Conservation (phyloP, 768 basidiomycete genomes). For the Multifurca ochricompacta region DNA sequence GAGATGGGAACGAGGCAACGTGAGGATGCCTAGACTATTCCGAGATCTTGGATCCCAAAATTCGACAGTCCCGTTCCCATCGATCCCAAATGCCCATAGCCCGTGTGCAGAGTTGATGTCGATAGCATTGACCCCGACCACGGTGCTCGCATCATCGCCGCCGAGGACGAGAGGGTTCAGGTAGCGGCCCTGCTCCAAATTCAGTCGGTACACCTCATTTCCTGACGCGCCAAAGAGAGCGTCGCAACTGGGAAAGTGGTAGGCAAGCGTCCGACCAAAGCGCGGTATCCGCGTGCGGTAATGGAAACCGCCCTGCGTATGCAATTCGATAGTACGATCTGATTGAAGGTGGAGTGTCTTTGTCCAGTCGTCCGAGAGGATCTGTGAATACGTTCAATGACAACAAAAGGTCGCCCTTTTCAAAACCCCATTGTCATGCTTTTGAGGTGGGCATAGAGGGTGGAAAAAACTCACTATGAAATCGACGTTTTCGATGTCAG, state of each 20-base stretch:
- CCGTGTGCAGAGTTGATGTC: constrained; percentile 94
- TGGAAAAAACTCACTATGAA: constrained; percentile 77
- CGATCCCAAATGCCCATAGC: constrained; percentile 80
- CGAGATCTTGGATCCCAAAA: constrained; percentile 95
- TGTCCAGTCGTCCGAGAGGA: constrained; percentile 97
- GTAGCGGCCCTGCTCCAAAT: constrained; percentile 92
- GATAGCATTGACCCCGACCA: constrained; percentile 81
- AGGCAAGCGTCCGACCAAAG: constrained; percentile 86
- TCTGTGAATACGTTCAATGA: constrained; percentile 37
- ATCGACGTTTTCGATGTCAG: constrained; percentile 95
- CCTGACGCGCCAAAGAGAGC: constrained; percentile 80
- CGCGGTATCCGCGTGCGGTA: constrained; percentile 91
- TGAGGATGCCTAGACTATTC: constrained; percentile 59
- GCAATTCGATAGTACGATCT: constrained; percentile 89
- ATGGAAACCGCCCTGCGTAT: constrained; percentile 90
- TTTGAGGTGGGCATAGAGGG: not conserved
- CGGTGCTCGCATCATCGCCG: constrained; percentile 41
- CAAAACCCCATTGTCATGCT: not conserved
- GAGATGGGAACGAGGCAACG: constrained; percentile 49
- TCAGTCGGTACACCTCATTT: constrained; percentile 84
- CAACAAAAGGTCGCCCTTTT: not conserved
- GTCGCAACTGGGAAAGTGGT: constrained; percentile 92
- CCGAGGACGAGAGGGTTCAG: constrained; percentile 68
- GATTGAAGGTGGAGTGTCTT: constrained; percentile 96
- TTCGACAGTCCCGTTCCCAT: constrained; percentile 80